Evolutionary conservation across 2,329 filamentous ascomycete genomes (phyloP).

Genomic region (Fusarium sp.): DNA sequence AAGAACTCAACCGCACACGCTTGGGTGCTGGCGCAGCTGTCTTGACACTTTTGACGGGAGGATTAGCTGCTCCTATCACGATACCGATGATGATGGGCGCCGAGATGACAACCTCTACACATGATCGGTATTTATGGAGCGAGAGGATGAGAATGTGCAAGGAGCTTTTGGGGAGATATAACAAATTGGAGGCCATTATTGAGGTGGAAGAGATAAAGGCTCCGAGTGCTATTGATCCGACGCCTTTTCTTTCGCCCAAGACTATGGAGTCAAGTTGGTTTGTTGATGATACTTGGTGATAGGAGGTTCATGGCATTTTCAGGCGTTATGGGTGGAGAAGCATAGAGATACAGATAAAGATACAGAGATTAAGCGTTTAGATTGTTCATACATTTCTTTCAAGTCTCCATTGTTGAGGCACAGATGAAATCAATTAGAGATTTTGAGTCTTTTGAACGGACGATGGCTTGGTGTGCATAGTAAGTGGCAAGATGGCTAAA

Average conservation of each 20-base stretch:
- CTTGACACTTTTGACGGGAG: neutral
- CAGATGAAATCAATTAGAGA: neutral
- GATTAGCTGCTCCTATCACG: neutral
- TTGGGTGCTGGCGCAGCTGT: constrained; percentile 13
- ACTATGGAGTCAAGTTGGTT: constrained; percentile 13
- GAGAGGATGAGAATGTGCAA: neutral
- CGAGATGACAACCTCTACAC: neutral
- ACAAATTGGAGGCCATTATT: neutral
- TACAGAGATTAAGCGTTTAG: too few relatives aligned
- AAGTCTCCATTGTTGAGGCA: rapidly evolving
- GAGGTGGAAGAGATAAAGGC: neutral
- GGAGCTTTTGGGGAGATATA: neutral
- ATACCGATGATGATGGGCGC: neutral
- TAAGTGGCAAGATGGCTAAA: neutral
- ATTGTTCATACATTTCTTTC: neutral
- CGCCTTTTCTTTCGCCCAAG: neutral
- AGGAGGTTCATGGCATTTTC: rapidly evolving
- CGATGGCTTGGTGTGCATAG: neutral
- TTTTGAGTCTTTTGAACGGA: neutral
- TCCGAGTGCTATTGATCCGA: neutral
- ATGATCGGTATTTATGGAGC: neutral
- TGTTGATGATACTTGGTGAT: constrained; percentile 7
- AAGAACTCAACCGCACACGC: neutral
- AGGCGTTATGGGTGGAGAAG: neutral
- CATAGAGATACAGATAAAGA: neutral